phyloP scores from a whole-genome alignment of 225 moss, liverwort and hornwort genomes.

The Climacium dendroides region DNA sequence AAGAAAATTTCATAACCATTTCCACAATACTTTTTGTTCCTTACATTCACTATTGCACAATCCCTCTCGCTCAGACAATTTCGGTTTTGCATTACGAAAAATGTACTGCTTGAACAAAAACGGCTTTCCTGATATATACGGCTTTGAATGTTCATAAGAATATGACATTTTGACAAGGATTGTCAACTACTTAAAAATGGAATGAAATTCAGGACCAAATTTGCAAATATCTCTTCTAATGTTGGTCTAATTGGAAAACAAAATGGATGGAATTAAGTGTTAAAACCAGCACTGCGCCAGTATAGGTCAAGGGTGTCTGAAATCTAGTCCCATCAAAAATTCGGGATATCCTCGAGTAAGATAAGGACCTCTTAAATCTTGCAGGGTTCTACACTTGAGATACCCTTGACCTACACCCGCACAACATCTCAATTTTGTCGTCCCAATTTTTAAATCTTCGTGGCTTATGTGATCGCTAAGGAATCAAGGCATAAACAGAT shows the following conservation, averaged over 20 bases:
- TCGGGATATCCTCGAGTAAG: not conserved
- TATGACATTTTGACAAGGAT: too few species aligned
- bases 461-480: not conserved
- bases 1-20: not conserved
- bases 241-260: not conserved
- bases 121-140: not conserved
- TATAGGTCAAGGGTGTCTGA: not conserved
- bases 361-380: not conserved
- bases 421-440: not conserved
- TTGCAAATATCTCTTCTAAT: not conserved
- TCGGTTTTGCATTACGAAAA: not conserved
- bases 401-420: not conserved
- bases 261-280: not conserved
- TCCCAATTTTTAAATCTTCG: not conserved
- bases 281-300: not conserved
- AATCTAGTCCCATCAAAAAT: not conserved
- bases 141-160: not conserved
- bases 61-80: not conserved
- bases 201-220: not conserved
- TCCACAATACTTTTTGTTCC: not conserved
- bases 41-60: not conserved
- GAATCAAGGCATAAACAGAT: not conserved
- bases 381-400: not conserved
- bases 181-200: not conserved
- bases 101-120: not conserved